Conservation (phyloP, 306 rosid genomes). For the Ormosia emarginata region DNA sequence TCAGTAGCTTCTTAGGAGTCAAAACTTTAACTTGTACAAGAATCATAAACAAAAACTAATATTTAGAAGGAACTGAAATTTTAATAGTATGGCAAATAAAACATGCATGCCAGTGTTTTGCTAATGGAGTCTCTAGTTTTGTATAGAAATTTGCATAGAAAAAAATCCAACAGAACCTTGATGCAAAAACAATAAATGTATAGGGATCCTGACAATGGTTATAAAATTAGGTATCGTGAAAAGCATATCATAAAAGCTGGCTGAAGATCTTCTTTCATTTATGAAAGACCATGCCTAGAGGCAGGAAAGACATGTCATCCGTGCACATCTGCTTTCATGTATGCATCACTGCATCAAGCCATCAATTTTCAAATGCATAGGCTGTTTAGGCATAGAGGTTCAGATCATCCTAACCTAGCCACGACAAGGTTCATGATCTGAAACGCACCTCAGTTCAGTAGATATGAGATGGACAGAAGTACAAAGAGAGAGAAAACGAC, state of each 20-base stretch:
- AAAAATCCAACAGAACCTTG: neutral
- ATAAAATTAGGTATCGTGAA: neutral
- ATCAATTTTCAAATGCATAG: neutral
- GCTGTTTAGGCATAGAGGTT: neutral
- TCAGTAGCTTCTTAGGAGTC: neutral
- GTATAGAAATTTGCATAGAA: neutral
- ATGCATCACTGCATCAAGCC: neutral
- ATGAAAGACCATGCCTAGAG: neutral
- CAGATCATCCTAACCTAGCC: neutral
- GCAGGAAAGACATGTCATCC: neutral
- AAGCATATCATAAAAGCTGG: neutral
- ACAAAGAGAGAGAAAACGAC: too few relatives aligned
- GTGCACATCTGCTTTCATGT: neutral
- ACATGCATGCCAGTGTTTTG: neutral
- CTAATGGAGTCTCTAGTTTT: neutral
- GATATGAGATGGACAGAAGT: too few relatives aligned
- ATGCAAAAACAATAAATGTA: neutral
- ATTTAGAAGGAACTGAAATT: neutral
- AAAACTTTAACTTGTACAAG: neutral
- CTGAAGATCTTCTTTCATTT: neutral
- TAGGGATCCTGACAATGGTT: neutral
- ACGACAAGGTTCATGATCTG: too few relatives aligned
- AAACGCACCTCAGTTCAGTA: too few relatives aligned
- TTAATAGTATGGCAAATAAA: neutral
- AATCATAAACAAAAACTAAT: slow-evolving; percentile 13